A percentile compares a stretch with the other conserved stretches of the same genome.
Evolutionary conservation across 208 protist genomes (phyloP).

Genomic region (Trypanosoma scelopori): DNA sequence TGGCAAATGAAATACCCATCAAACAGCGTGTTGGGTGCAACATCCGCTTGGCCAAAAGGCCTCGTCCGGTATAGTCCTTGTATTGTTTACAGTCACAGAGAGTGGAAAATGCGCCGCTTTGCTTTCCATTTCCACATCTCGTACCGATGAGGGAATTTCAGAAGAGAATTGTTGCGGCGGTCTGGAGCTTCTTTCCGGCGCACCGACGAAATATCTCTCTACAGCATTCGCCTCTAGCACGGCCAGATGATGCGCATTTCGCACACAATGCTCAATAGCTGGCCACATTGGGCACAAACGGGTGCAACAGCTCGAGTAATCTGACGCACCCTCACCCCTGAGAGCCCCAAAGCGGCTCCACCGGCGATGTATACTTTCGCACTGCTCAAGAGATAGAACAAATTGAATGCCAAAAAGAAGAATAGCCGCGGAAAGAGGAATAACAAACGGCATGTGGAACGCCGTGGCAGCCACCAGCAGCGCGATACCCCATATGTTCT

Average conservation of each 20-base stretch:
- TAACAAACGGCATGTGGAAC: conserved; percentile 59
- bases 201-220: neutral
- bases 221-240: neutral
- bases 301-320: conserved; percentile 15
- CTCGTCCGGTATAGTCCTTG: neutral
- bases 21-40: neutral
- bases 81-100: neutral
- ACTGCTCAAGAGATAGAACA: conserved; percentile 40
- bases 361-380: conserved; percentile 32
- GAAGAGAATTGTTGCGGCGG: too few relatives aligned
- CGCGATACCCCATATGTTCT: conserved; percentile 52
- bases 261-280: conserved; percentile 9
- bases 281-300: conserved; percentile 31
- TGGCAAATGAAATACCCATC: neutral
- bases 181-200: neutral
- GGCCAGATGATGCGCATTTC: neutral
- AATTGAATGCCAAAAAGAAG: conserved; percentile 40
- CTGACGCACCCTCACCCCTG: neutral
- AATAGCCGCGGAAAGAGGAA: conserved; percentile 47
- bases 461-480: conserved; percentile 49
- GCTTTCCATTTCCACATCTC: neutral
- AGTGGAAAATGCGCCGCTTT: neutral
- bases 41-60: conserved; percentile 9
- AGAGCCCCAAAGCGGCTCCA: conserved; percentile 32
- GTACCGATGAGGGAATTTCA: too few relatives aligned